Evolutionary conservation across 495 filamentous ascomycete species (phyloP), one percentile per base, ranked within the genome.

Genomic region (Schizothecium vesticola): DNA sequence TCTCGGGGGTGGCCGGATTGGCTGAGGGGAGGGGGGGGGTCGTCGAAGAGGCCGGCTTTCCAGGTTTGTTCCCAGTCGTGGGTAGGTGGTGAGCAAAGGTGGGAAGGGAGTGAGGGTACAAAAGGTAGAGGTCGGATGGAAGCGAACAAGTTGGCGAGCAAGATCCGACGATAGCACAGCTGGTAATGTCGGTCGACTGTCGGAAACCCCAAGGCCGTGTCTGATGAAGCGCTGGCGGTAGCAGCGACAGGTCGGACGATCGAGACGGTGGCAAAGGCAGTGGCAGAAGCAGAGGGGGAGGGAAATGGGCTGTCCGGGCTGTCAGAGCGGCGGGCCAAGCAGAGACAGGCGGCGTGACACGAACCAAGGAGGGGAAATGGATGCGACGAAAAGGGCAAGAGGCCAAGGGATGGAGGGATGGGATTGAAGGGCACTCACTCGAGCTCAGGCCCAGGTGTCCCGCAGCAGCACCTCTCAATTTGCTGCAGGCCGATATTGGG

Each of bases 371-470:
- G 58, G 64, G 61, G 61, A 56, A 51, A 51, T 51, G 36, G 29
- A 26, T 28, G 59, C 25, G 51, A 36, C 24, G 69, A 28, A n/a
- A 24, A 6, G 62, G 69, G 56, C 22, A 60, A 29, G 62, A 64
- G 55, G 66, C 28, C 22, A 29, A 25, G 26, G 33, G 13, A 29
- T 31, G 57, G 56, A 62, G 56, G 63, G 62, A 68, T 58, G 21
- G 61, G 75, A 71, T 75, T 73, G 76, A 71, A 68, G 26, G 26
- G 6, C 61, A 75, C 66, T 64, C n/a, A n/a, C n/a, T n/a, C 73
- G 72, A 33, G 71, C 70, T 71, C 69, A 71, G 74, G 70, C 72
- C 69, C 76, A 74, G 72, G 77, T 73, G 61, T 66, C 65, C 67
- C 5, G 22, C 51, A 55, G 22, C 51, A 55, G 22, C 36, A 24